Evolutionary conservation across 2,329 filamentous ascomycete genomes (phyloP).

Genomic region (Diaporthe ampelina): DNA sequence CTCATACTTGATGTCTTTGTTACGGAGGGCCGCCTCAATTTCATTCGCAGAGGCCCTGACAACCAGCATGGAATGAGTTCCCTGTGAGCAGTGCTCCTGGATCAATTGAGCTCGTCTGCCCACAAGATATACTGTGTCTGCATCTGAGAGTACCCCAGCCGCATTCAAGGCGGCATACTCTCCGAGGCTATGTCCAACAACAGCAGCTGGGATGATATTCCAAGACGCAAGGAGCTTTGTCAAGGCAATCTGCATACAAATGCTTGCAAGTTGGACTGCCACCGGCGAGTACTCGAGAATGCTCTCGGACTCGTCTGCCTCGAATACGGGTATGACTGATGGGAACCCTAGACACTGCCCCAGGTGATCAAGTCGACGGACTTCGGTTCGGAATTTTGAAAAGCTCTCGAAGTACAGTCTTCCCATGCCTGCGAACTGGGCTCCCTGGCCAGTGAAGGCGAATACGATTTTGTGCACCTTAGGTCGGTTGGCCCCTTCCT

Average conservation of each 20-base stretch:
- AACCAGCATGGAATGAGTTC: conserved; percentile 73
- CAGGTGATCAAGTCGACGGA: conserved; percentile 67
- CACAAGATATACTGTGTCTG: conserved; percentile 80
- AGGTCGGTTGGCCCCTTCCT: conserved; percentile 56
- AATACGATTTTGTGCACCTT: conserved; percentile 63
- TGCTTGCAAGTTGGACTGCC: conserved; percentile 66
- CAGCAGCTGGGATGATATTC: conserved; percentile 62
- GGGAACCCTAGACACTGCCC: conserved; percentile 65
- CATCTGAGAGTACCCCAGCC: conserved; percentile 78
- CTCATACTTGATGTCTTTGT: conserved; percentile 55
- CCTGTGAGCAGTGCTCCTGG: conserved; percentile 72
- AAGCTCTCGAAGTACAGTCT: conserved; percentile 54
- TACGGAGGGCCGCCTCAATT: conserved; percentile 66
- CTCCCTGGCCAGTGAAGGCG: conserved; percentile 70
- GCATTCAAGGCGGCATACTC: conserved; percentile 72
- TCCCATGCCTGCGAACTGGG: conserved; percentile 64
- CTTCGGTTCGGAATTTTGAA: conserved; percentile 53
- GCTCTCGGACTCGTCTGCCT: conserved; percentile 56
- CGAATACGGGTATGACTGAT: conserved; percentile 65
- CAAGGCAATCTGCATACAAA: conserved; percentile 69
- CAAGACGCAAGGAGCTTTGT: conserved; percentile 67
- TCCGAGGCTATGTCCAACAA: conserved; percentile 52
- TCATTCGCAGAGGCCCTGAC: conserved; percentile 63
- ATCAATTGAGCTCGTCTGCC: conserved; percentile 76
- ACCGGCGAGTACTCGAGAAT: conserved; percentile 62